Conservation (phyloP, 495 filamentous ascomycete species). For the Penicillium maclennaniae region DNA sequence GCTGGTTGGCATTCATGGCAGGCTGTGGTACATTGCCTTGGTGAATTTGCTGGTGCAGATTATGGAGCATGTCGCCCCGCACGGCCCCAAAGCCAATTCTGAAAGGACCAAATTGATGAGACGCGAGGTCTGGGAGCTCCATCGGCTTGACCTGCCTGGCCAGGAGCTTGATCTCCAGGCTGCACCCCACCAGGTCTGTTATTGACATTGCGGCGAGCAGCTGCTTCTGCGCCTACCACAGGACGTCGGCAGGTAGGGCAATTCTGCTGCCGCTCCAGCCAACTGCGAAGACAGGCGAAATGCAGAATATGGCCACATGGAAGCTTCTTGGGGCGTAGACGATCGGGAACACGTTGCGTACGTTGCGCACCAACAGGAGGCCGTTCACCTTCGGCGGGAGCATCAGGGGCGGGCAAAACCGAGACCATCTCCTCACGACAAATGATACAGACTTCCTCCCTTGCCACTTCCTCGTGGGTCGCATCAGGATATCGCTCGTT, state of each 20-base stretch:
- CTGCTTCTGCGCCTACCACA: slow-evolving; percentile 47
- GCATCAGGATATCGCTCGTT: slow-evolving; percentile 88
- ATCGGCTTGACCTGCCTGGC: slow-evolving; percentile 28
- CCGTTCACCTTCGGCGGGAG: slow-evolving; percentile 27
- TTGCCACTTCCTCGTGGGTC: slow-evolving; percentile 74
- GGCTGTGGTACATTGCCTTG: slow-evolving; percentile 37
- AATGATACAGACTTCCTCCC: slow-evolving; percentile 94
- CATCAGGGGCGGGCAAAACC: slow-evolving; percentile 46
- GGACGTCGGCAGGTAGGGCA: slow-evolving; percentile 91
- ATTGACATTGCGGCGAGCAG: slow-evolving; percentile 24
- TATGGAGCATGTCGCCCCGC: slow-evolving; percentile 49
- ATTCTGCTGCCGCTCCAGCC: slow-evolving; percentile 97
- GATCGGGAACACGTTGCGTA: slow-evolving; percentile 56
- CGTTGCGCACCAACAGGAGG: slow-evolving; percentile 10
- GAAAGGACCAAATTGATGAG: slow-evolving; percentile 55
- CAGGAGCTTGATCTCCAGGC: slow-evolving; percentile 28
- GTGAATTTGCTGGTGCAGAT: slow-evolving; percentile 48
- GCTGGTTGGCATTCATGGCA: slow-evolving; percentile 28
- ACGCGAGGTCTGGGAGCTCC: slow-evolving; percentile 43
- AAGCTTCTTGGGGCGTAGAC: slow-evolving; percentile 87
- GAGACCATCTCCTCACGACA: slow-evolving; percentile 93
- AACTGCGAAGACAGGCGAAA: slow-evolving; percentile 89
- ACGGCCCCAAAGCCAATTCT: slow-evolving; percentile 57
- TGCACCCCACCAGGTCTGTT: slow-evolving; percentile 25
- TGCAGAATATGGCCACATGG: slow-evolving; percentile 96